Evolutionary conservation across 148 eudicot genomes (phyloP).

Genomic region (Polygonum maritimum): DNA sequence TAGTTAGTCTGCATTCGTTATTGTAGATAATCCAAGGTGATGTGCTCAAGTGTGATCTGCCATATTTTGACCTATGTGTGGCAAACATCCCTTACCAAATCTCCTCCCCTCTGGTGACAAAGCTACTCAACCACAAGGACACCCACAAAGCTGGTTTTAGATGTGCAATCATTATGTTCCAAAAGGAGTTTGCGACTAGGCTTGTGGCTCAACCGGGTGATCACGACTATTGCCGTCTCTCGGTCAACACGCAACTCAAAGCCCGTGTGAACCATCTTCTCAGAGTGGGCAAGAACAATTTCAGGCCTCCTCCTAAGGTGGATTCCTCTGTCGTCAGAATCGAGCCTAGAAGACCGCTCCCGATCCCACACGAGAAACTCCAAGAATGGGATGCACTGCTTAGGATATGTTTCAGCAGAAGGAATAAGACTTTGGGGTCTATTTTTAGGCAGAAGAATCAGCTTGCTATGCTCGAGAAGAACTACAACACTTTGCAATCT

Average conservation of each 20-base stretch:
- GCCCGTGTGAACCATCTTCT: slow-evolving; percentile 69
- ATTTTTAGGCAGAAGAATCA: slow-evolving; percentile 65
- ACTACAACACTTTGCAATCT: slow-evolving; percentile 66
- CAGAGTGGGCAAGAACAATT: slow-evolving; percentile 85
- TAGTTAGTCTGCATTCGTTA: background rate
- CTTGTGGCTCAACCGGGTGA: slow-evolving; percentile 95
- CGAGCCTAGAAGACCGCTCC: slow-evolving; percentile 79
- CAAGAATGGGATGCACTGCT: slow-evolving; percentile 94
- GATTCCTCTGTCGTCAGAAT: slow-evolving; percentile 93
- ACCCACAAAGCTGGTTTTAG: slow-evolving; percentile 60
- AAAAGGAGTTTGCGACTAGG: slow-evolving; percentile 92
- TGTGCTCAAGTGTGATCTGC: slow-evolving; percentile 82
- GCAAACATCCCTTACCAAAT: slow-evolving; percentile 92
- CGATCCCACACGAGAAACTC: slow-evolving; percentile 49
- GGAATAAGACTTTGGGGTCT: slow-evolving; percentile 78
- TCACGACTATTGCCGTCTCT: slow-evolving; percentile 71
- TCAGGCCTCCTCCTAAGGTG: slow-evolving; percentile 92
- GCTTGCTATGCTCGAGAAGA: slow-evolving; percentile 64
- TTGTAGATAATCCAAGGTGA: slow-evolving; percentile 87
- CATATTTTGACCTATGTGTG: slow-evolving; percentile 84
- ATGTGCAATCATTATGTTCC: slow-evolving; percentile 88
- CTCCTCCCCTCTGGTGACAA: slow-evolving; percentile 85
- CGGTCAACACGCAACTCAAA: slow-evolving; percentile 78
- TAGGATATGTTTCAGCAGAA: slow-evolving; percentile 69
- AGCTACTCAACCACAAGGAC: slow-evolving; percentile 33